Percentiles rank a stretch among this genome's conserved stretches.
Conservation (phyloP, 2,329 filamentous ascomycete genomes). For the Ophiocordyceps camponoti-saundersi region DNA sequence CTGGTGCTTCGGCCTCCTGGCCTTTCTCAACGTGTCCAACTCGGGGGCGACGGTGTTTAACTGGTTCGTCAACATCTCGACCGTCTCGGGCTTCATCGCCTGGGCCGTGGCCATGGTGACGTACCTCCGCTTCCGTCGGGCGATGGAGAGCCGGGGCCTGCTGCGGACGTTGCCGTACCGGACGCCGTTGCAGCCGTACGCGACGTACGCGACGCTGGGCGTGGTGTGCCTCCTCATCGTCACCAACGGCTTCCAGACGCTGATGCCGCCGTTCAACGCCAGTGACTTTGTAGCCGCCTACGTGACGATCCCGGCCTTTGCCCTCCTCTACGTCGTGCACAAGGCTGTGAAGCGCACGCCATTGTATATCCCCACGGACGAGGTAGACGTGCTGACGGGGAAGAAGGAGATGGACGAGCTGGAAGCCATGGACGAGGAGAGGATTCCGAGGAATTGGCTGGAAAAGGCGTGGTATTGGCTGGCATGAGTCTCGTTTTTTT, state of each 20-base stretch:
- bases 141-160: slow-evolving; percentile 34
- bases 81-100: slow-evolving; percentile 50
- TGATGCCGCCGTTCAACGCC: slow-evolving; percentile 48
- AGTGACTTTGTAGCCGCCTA: slow-evolving; percentile 48
- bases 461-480: slow-evolving; percentile 41
- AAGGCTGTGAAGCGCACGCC: slow-evolving; percentile 31
- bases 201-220: slow-evolving; percentile 41
- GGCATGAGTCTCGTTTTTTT: slow-evolving; percentile 17
- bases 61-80: slow-evolving; percentile 57
- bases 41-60: slow-evolving; percentile 48
- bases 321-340: slow-evolving; percentile 43
- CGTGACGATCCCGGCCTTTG: slow-evolving; percentile 44
- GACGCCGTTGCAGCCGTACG: slow-evolving; percentile 42
- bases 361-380: slow-evolving; percentile 20
- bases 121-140: slow-evolving; percentile 41
- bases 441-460: slow-evolving; percentile 30
- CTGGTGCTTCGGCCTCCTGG: slow-evolving; percentile 44
- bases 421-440: slow-evolving; percentile 27
- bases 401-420: slow-evolving; percentile 46
- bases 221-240: slow-evolving; percentile 45
- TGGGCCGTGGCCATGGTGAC: slow-evolving; percentile 43
- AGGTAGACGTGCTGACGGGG: slow-evolving; percentile 40
- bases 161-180: slow-evolving; percentile 32
- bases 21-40: slow-evolving; percentile 51
- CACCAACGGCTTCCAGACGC: slow-evolving; percentile 61